Base-by-base conservation (phyloP, 345 rosid species). In the Kandelia obovata region DNA sequence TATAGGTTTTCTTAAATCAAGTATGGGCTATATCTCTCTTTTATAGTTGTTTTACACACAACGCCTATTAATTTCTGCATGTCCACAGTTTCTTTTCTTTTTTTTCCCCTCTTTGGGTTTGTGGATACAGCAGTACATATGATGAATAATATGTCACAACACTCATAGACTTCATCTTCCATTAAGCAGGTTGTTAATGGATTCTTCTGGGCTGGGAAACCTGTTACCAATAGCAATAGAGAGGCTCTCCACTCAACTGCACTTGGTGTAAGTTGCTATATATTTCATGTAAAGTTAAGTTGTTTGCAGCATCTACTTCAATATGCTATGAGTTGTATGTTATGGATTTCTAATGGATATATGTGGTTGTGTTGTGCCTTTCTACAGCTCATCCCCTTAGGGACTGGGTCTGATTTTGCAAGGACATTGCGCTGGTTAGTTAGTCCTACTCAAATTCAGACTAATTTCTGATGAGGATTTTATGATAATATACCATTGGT, bases 351-450 rank as follows among this genome's bases (percentile, higher is more conserved):
- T 61, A 47, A 28, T 17, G 58, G 25, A 61, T 67, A 72, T 60
- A 68, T 68, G 35, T 79, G 70, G 65, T 71, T 46, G 32, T 63
- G 21, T 61, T 69, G 55, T 65, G 26, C 58, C 46, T 77, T 75
- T 73, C 23, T 73, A 69, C 89, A 92, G 99, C 86, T 90, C 62
- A 90, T 95, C 69, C 98, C 98, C 34, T 75, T 95, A 71, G 99
- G 99, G 49, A 95, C 99, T 52, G 99, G 96, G 27, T 92, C 99
- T 53, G 98, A 95, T 78, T 95, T 95, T 55, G 94, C 92, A 64
- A 82, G 99, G 77, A 87, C 97, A 64, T 88, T 89, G 83, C 94
- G 96, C 80, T 95, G 99, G 99, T 90, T 80, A 83, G 95, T 83
- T 79, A 34, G 32, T 73, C 60, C 80, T 69, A 34, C 71, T 67